Evolutionary conservation across 2,329 filamentous ascomycete genomes (phyloP), one percentile per base, ranked within the genome.

Genomic region (Hymenoscyphus occultus): DNA sequence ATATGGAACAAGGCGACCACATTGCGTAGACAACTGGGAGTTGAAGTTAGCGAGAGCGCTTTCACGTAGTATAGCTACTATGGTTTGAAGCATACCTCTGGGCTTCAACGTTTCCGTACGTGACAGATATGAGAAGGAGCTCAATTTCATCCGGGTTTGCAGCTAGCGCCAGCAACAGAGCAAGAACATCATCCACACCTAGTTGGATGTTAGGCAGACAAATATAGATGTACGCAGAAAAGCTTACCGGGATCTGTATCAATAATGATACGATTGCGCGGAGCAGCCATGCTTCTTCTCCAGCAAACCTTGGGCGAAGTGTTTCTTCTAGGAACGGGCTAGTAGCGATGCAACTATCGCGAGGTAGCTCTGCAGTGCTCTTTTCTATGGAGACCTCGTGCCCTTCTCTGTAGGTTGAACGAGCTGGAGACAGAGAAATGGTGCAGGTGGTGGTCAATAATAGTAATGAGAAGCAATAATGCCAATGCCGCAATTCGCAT

Each of bases 31-130:
- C 93, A 97, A 77, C 90, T 93, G 66, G 22, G 58, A 28, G 5
- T 35, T 6, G 35, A 28, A 22, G 19, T 54, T 54, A 54, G 48
- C 12, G 19, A 28, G 48, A 28, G 19, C n/a, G 10, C 9, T 10
- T 14, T 54, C 7, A 4, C 6, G n/a, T 28, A 12, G 9, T n/a
- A 28, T 51, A n/a, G n/a, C n/a, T n/a, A 28, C 1, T 10, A 51
- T 51, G 12, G 1, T 10, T 51, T 28, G 28, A 14, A 56, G 32
- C 35, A 16, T 77, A 92, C 90, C 87, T 93, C 68, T 93, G 84
- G 16, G 97, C 86, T 71, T 93, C 88, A 28, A 98, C 91, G 75
- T 99, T 99, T 64, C 95, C 95, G 77, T 95, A 97, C 0, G 93
- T 97, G 66, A 97, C 84, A 1, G 93, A 96, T 64, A 99, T 83